A percentile compares a stretch with the other conserved stretches of the same genome.
Conservation (phyloP, 208 protist species). For the Trypanosoma mega region DNA sequence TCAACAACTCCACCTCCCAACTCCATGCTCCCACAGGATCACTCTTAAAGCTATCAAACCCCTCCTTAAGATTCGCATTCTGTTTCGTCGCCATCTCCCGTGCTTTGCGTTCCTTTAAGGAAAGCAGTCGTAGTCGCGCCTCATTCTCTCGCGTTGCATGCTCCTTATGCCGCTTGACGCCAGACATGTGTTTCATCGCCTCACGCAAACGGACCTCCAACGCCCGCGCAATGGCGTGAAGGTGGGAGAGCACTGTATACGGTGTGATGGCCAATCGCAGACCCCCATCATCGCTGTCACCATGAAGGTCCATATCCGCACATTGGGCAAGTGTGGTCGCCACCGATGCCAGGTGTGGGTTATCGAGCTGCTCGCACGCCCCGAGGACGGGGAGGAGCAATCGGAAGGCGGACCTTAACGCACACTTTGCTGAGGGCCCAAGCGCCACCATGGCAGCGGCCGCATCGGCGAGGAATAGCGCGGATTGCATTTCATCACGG, state of each 20-base stretch:
- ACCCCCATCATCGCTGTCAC: not conserved
- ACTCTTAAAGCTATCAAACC: too few species aligned
- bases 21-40: not conserved
- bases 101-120: conserved; percentile 49
- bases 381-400: conserved; percentile 46
- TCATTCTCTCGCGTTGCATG: not conserved
- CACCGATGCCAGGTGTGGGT: conserved; percentile 34
- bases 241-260: conserved; percentile 41
- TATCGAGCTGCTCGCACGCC: conserved; percentile 53
- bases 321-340: conserved; percentile 43
- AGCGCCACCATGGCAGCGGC: conserved; percentile 32
- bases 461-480: conserved; percentile 33
- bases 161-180: not conserved
- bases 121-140: conserved; percentile 35
- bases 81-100: conserved; percentile 7
- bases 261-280: conserved; percentile 30
- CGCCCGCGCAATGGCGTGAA: conserved; percentile 46
- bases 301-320: conserved; percentile 29
- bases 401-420: conserved; percentile 30
- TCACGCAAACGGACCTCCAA: conserved; percentile 38
- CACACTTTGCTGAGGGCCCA: conserved; percentile 14
- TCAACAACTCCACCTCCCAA: conserved; percentile 14
- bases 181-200: conserved; percentile 10
- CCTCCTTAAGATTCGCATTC: too few species aligned
- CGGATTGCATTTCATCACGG: conserved; percentile 30